A percentile compares a stretch with the other conserved stretches of the same genome.
Evolutionary conservation across 257 asterid species (phyloP).

Genomic region (Haberlea rhodopensis): DNA sequence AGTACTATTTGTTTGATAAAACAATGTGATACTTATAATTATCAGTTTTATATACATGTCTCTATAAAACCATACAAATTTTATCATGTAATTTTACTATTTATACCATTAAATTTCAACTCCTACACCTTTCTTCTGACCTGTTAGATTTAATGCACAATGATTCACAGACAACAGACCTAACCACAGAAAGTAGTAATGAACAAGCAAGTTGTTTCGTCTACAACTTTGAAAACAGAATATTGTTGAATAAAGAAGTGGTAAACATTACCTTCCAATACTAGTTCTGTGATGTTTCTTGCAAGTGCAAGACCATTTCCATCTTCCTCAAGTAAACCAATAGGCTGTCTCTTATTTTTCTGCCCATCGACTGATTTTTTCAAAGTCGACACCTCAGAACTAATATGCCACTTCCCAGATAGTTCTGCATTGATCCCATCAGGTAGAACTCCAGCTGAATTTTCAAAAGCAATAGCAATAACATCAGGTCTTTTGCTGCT

Average conservation of each 20-base stretch:
- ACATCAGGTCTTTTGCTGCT: conserved; percentile 96
- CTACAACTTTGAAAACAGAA: not conserved
- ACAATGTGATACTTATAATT: not conserved
- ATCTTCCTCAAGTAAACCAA: conserved; percentile 48
- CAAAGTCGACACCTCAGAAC: conserved; percentile 48
- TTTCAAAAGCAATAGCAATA: conserved; percentile 81
- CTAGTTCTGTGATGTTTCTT: conserved; percentile 37
- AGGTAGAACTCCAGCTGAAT: conserved; percentile 76
- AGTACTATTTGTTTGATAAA: not conserved
- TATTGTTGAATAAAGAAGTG: conserved; percentile 2
- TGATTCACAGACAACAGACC: not conserved
- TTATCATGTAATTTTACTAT: not conserved
- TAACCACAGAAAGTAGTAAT: not conserved
- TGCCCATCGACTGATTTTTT: conserved; percentile 59
- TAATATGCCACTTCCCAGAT: conserved; percentile 51
- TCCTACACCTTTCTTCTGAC: not conserved
- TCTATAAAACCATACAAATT: not conserved
- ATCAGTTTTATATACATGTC: not conserved
- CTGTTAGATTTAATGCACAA: too few relatives aligned
- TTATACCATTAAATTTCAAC: not conserved
- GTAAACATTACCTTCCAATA: conserved; percentile 50
- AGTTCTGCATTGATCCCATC: conserved; percentile 76
- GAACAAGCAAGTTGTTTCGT: not conserved
- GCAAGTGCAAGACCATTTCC: conserved; percentile 34
- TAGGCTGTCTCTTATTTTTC: conserved; percentile 38